Percentiles rank a stretch among this genome's conserved stretches.
These are phyloP conservation scores for Elaeis oleifera DNA, from an alignment of 202 grass and related monocot species.

Conservation along the genomic window DNA sequence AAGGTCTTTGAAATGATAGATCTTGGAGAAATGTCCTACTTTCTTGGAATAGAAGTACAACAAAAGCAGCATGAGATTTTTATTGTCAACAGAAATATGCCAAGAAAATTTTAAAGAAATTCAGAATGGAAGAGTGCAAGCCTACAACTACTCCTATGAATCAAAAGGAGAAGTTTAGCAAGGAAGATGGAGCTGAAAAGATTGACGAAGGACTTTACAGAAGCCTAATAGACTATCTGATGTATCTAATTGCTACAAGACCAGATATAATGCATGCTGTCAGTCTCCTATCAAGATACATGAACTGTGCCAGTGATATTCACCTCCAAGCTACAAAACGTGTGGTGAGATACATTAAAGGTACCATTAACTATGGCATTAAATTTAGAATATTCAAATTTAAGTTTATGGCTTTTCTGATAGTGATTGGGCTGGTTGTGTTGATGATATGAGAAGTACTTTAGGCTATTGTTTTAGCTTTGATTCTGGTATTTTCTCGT, in stretches of 20 bases:
- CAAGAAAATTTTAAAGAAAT: slow-evolving; percentile 3
- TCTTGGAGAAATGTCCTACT: slow-evolving; percentile 8
- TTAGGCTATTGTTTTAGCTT: not conserved
- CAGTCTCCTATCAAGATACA: not conserved
- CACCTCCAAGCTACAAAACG: not conserved
- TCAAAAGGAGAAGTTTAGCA: slow-evolving; percentile 10
- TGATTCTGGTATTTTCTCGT: slow-evolving; percentile 6
- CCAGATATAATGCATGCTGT: slow-evolving; percentile 12
- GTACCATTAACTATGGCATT: no score
- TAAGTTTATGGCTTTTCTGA: no score
- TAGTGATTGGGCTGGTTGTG: no score
- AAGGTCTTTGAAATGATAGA: no score
- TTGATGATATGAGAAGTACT: no score
- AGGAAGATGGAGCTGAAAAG: slow-evolving; percentile 3
- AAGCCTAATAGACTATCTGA: slow-evolving; percentile 22
- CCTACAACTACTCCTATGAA: slow-evolving; percentile 8
- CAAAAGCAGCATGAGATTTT: slow-evolving; percentile 14
- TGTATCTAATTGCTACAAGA: slow-evolving; percentile 10
- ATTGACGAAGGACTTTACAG: slow-evolving; percentile 1
- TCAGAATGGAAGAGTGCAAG: slow-evolving; percentile 14
- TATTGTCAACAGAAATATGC: slow-evolving; percentile 23
- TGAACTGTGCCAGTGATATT: not conserved
- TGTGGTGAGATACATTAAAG: no score
- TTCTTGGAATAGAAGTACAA: slow-evolving; percentile 25
- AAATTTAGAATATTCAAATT: no score